These are phyloP conservation scores for Suillus weaverae DNA, from an alignment of 768 basidiomycete species.

Conservation along the genomic window DNA sequence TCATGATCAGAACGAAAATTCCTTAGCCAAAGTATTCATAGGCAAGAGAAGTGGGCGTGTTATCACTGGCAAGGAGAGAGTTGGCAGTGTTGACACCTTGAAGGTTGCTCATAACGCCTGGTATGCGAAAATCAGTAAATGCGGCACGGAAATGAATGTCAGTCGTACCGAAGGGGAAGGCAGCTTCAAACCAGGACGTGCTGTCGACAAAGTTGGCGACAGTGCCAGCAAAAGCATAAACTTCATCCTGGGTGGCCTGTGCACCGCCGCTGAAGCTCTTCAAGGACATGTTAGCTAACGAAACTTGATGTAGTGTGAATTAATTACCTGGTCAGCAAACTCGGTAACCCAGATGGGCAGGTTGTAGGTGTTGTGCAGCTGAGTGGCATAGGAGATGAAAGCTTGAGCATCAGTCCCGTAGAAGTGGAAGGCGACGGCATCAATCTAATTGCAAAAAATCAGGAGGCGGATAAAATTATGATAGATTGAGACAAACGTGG, in stretches of 20 bases:
- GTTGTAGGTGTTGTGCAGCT: conserved; percentile 45
- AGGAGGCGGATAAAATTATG: not conserved
- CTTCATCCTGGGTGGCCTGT: conserved; percentile 42
- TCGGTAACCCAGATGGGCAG: conserved; percentile 64
- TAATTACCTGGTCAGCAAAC: conserved; percentile 61
- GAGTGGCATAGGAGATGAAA: conserved; percentile 52
- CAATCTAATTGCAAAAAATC: conserved; percentile 41
- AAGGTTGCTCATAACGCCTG: conserved; percentile 59
- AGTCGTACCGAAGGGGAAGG: conserved; percentile 64
- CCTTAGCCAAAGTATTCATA: conserved; percentile 43
- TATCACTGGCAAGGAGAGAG: conserved; percentile 46
- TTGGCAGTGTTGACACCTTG: conserved; percentile 57
- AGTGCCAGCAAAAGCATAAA: conserved; percentile 48
- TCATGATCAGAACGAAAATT: not conserved
- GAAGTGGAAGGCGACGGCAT: conserved; percentile 62
- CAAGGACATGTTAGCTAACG: not conserved
- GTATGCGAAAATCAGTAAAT: conserved; percentile 12
- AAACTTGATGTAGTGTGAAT: conserved; percentile 2
- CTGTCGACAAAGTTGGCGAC: conserved; percentile 48
- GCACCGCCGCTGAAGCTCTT: conserved; percentile 56
- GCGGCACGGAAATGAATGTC: not conserved
- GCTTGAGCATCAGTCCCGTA: conserved; percentile 55
- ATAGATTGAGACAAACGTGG: conserved; percentile 39
- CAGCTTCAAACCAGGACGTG: conserved; percentile 35
- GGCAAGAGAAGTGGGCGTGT: conserved; percentile 55